Evolutionary conservation across 2,329 filamentous ascomycete genomes (phyloP), one percentile per base, ranked within the genome.

Genomic region (Volutella citrinella): DNA sequence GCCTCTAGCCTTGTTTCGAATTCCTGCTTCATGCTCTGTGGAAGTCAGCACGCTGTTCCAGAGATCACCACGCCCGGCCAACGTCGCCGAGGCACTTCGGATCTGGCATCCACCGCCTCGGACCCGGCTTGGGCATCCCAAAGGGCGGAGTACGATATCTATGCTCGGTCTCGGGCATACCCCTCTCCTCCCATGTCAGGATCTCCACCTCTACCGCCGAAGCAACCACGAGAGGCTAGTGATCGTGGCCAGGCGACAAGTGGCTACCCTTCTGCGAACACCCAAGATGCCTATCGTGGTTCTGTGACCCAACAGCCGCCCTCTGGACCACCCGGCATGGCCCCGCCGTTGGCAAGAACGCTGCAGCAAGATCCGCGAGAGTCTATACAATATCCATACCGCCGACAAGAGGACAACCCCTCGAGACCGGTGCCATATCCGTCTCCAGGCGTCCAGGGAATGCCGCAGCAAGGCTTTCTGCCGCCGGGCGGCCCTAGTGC

Each of bases 111-210:
- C 61, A 68, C 76, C 53, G 74, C 79, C 62, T 64, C 73, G 61
- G 45, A 56, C 29, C 35, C 54, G 45, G 46, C 43, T 25, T 51
- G 55, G 51, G 76, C 65, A 64, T 69, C 66, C 68, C 67, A 61
- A 70, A 74, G 71, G 65, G 65, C 55, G 53, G 52, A 52, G 47
- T 45, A 46, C 68, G 68, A 73, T 65, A 64, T 69, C 66, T 71
- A 68, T 70, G 68, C 70, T 66, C 70, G 68, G 55, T 67, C 67
- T 56, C 69, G 69, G 70, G 76, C 74, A 59, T 84, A 84, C 66
- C 80, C 79, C 60, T 84, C 80, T 72, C 80, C 80, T 68, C 80
- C 80, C 72, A 84, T 84, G 80, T 83, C 80, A 70, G 78, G 77
- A 59, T 82, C 80, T 69, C 77, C 79, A 55, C 72, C 72, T 51